These are phyloP conservation scores for Zelonia costaricensis DNA, from an alignment of 208 protist species.

Conservation along the genomic window DNA sequence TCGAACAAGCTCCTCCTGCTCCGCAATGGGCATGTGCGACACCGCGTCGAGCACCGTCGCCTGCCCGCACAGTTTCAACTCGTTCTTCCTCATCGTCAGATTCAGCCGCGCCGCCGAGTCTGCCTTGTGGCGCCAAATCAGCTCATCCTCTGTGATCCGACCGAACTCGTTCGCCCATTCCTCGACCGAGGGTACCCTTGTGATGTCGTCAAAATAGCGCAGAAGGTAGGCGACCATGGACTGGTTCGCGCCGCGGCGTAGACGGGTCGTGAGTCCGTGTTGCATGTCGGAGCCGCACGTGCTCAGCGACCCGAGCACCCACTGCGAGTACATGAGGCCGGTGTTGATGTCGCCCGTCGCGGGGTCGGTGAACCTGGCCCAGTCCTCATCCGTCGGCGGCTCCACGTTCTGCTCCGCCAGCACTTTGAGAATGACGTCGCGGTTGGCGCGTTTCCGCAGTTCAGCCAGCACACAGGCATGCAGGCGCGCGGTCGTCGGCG, in stretches of 20 bases:
- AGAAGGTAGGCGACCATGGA: constrained; percentile 2
- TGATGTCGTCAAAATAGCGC: constrained; percentile 31
- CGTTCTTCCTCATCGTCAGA: constrained; percentile 3
- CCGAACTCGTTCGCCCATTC: constrained; percentile 41
- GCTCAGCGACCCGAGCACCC: constrained; percentile 21
- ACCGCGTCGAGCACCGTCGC: constrained; percentile 29
- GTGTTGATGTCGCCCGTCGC: constrained; percentile 66
- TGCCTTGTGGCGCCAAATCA: neutral
- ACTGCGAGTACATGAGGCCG: constrained; percentile 51
- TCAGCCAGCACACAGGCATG: constrained; percentile 34
- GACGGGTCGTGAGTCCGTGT: no score
- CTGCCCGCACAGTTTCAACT: constrained; percentile 19
- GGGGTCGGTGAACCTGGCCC: constrained; percentile 53
- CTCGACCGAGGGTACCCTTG: constrained; percentile 41
- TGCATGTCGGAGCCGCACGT: neutral
- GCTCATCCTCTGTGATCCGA: constrained; percentile 29
- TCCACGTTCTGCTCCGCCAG: constrained; percentile 38
- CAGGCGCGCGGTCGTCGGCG: constrained; percentile 25
- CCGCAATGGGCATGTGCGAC: constrained; percentile 27
- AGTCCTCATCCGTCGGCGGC: constrained; percentile 45
- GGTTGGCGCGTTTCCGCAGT: constrained; percentile 42
- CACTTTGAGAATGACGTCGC: constrained; percentile 44
- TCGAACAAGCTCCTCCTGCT: constrained; percentile 35
- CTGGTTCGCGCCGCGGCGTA: neutral
- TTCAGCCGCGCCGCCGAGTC: constrained; percentile 4